Evolutionary conservation across 2,329 filamentous ascomycete species (phyloP), one percentile per base, ranked within the genome.

Genomic region (Myriosclerotinia scirpicola): DNA sequence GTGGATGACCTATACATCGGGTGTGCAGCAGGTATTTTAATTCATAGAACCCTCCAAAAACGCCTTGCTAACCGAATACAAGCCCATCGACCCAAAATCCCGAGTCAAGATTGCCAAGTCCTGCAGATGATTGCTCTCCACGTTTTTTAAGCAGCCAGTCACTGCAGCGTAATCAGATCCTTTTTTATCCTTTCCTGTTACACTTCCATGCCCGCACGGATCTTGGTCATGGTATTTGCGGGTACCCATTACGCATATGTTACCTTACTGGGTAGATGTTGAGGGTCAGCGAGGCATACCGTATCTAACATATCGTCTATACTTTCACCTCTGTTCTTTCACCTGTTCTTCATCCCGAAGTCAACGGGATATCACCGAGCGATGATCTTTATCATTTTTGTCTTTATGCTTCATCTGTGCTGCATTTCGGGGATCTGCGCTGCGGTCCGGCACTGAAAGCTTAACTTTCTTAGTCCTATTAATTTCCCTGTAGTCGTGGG

Each of bases 361-460:
- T 60, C 50, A 12, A 60, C 44, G 58, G 44, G 5, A 60, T 26
- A 50, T 50, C 44, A 38, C 58, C 34, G 44, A 60, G 58, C 30
- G 58, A 38, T 50, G 44, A 60, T 60, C 44, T 50, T 38, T 7
- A 14, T 50, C 17, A 36, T 38, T 50, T 22, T 50, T 7, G 26
- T 50, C 44, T 38, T 60, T 20, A 36, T 50, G 44, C 44, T 60
- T 60, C 58, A 5, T 38, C 2, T 26, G 14, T 14, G 6, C 38
- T 26, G 34, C 34, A 0, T 12, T 38, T 50, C 5, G 26, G 12
- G 22, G 44, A 50, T 60, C 44, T n/a, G 14, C 58, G n/a, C 34
- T 26, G 58, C 34, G 42, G 26, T 22, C n/a, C 58, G 58, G 58
- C 34, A 50, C 58, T 60, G 14, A 60, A 60, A 50, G 58, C 58